These are phyloP conservation scores for Pseudogymnoascus sp. DNA, from an alignment of 2,329 filamentous ascomycete genomes.

Conservation along the genomic window DNA sequence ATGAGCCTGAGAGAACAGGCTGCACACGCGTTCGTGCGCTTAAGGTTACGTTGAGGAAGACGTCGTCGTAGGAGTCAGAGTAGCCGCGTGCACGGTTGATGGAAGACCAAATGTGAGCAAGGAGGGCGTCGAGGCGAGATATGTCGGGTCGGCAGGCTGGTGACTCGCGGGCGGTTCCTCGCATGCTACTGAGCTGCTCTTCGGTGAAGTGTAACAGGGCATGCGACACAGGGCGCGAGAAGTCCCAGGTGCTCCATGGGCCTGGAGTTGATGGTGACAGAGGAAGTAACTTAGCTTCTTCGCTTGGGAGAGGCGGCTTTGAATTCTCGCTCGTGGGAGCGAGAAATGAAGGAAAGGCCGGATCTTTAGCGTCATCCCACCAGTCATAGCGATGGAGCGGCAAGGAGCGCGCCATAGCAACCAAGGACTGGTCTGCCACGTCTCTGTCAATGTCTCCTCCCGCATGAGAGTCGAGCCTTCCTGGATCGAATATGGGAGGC, in stretches of 20 bases:
- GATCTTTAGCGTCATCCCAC: conserved; percentile 25
- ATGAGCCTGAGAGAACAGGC: conserved; percentile 34
- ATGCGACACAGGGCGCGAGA: conserved; percentile 27
- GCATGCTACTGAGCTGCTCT: conserved; percentile 26
- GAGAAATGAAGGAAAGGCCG: background rate
- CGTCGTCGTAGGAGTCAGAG: conserved; percentile 20
- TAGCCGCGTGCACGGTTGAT: conserved; percentile 36
- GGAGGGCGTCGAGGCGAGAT: conserved; percentile 32
- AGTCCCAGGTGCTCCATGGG: conserved; percentile 39
- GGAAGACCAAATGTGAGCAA: conserved; percentile 40
- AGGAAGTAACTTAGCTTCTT: conserved; percentile 16
- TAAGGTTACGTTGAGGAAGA: conserved; percentile 37
- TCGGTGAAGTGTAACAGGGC: conserved; percentile 33
- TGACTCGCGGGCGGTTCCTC: conserved; percentile 23
- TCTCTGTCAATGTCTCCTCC: conserved; percentile 24
- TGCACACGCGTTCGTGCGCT: conserved; percentile 34
- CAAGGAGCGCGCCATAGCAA: conserved; percentile 30
- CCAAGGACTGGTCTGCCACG: conserved; percentile 23
- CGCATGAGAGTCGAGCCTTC: conserved; percentile 31
- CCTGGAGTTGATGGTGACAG: conserved; percentile 27
- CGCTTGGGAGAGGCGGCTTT: background rate
- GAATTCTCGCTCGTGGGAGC: background rate
- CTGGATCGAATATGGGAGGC: conserved; percentile 35
- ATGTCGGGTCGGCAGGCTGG: conserved; percentile 25
- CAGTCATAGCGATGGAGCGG: conserved; percentile 43